Evolutionary conservation across 78 protist species (phyloP), one percentile per base, ranked within the genome.

Genomic region (Blattamonas nauphoetae): DNA sequence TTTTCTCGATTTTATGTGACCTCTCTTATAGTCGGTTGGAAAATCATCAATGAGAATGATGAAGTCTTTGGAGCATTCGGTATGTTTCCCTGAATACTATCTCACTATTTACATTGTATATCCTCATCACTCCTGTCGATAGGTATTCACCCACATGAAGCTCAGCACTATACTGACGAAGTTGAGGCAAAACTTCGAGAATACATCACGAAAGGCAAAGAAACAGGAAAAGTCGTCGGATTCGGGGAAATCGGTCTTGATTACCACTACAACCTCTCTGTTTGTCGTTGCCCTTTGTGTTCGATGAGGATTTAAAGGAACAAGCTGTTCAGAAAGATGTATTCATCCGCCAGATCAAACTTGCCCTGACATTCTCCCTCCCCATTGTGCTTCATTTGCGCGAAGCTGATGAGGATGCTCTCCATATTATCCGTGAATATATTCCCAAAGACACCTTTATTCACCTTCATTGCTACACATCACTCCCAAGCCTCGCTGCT

Each of bases 241-340:
- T 42, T 3, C 34, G 88, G 88, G 3, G 88, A 86, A 86, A 86
- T 86, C 6, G 88, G 88, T 3, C 88, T 86, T 36, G 88, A 86
- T 36, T 86, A 86, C 5, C 88, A 86, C 71, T 86, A 86, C n/a
- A 78, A 46, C 29, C n/a, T 46, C n/a, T 86, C 85, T 79, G 83
- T 79, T 3, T 79, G 87, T 34, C 33, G 36, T 42, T 82, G n/a
- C 21, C 11, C 29, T 64, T 45, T 35, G 4, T 5, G 6, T 79
- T 11, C 33, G 32, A 4, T 33, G 83, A 5, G 4, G 29, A 79
- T 79, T 21, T 5, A 5, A 4, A 32, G 43, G 32, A 6, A 6
- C 33, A 79, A 79, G 86, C 4, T 6, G 11, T 55, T 21, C 86
- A 84, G 45, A 84, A 84, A 84, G 81, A 86, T 2, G 88, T 46